Conservation (phyloP, 192 early-diverging fungal species). For the Backusella psychrophila region DNA sequence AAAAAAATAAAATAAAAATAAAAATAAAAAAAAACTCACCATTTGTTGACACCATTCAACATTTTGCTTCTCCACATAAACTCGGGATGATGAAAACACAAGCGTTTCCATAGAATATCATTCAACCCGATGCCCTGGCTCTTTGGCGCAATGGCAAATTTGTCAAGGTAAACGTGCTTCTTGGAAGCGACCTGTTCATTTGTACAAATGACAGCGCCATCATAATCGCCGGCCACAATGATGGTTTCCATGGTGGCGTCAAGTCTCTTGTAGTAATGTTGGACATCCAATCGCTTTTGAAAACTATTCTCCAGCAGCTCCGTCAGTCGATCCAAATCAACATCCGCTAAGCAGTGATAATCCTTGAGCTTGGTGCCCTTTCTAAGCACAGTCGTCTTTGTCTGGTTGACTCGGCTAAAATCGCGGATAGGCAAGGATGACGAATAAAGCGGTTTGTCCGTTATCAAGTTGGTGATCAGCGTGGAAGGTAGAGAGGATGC, state of each 20-base stretch:
- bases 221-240: slow-evolving; percentile 89
- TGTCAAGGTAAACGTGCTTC: slow-evolving; percentile 74
- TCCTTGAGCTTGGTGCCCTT: slow-evolving; percentile 68
- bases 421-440: slow-evolving; percentile 44
- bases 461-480: slow-evolving; percentile 72
- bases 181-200: slow-evolving; percentile 41
- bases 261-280: slow-evolving; percentile 58
- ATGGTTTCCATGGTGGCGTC: slow-evolving; percentile 47
- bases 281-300: slow-evolving; percentile 52
- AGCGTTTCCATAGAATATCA: slow-evolving; percentile 87
- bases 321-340: slow-evolving; percentile 54
- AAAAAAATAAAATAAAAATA: no score
- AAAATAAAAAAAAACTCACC: slow-evolving; percentile 55
- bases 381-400: slow-evolving; percentile 73
- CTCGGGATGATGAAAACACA: slow-evolving; percentile 66
- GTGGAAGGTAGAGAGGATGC: slow-evolving; percentile 38
- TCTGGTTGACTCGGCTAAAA: slow-evolving; percentile 32
- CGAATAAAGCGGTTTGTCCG: slow-evolving; percentile 71
- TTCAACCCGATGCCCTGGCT: slow-evolving; percentile 91
- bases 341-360: slow-evolving; percentile 50
- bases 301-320: slow-evolving; percentile 78
- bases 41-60: slow-evolving; percentile 90
- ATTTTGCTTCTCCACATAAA: slow-evolving; percentile 81
- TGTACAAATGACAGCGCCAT: slow-evolving; percentile 87
- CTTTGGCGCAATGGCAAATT: slow-evolving; percentile 84